These are phyloP conservation scores for Telfairia occidentalis DNA, from an alignment of 331 rosid genomes.

Conservation along the genomic window DNA sequence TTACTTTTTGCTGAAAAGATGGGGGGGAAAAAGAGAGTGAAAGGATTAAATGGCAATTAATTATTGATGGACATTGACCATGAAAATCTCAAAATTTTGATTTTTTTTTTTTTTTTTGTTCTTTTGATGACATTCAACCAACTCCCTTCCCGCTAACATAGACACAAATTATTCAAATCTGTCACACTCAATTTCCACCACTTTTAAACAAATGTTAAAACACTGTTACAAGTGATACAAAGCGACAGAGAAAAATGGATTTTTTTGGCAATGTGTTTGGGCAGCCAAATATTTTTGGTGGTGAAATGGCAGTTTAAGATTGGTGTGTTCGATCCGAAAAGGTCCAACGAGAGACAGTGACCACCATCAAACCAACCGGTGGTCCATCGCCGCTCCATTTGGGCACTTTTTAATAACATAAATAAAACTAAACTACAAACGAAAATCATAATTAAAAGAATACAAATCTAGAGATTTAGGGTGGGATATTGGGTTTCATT, in stretches of 20 bases:
- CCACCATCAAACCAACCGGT: not conserved
- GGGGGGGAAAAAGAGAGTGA: not conserved
- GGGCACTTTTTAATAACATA: not conserved
- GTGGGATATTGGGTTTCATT: not conserved
- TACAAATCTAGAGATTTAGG: not conserved
- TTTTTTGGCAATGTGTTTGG: not conserved
- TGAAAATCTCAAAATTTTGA: not conserved
- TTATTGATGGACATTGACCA: not conserved
- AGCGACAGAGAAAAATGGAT: not conserved
- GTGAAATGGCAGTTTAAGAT: not conserved
- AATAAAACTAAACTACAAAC: not conserved
- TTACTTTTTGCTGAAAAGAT: not conserved
- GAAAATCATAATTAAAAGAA: not conserved
- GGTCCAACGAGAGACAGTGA: not conserved
- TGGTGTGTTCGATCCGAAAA: not conserved
- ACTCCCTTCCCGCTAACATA: slow-evolving; percentile 11
- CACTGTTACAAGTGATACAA: not conserved
- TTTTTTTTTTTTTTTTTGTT: not conserved
- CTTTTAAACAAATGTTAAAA: not conserved
- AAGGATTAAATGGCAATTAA: slow-evolving; percentile 2
- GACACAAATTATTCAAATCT: not conserved
- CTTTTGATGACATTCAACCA: not conserved
- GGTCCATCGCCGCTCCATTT: not conserved
- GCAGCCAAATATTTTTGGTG: not conserved
- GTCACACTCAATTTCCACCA: not conserved